phyloP scores from a whole-genome alignment of 768 basidiomycete species.

The Chalciporus sphaerocephalus region DNA sequence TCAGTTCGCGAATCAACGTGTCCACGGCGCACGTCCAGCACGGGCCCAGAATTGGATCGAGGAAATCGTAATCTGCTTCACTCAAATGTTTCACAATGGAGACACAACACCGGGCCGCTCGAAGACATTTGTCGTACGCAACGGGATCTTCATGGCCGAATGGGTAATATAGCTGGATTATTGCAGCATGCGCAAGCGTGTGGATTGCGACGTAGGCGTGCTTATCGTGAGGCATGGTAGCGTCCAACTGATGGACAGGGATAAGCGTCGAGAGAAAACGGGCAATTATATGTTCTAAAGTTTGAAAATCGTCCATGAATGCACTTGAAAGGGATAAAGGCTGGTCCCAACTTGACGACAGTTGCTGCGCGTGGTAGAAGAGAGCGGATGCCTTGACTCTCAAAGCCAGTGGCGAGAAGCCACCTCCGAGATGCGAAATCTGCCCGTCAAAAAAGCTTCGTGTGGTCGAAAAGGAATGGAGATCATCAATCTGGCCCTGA shows the following conservation, averaged over 20 bases:
- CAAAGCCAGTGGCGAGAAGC: conserved; percentile 60
- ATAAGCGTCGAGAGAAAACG: conserved; percentile 62
- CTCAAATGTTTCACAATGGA: conserved; percentile 58
- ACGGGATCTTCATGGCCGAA: conserved; percentile 56
- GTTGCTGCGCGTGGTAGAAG: conserved; percentile 60
- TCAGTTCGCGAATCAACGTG: conserved; percentile 62
- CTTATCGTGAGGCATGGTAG: conserved; percentile 52
- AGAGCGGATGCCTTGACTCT: conserved; percentile 76
- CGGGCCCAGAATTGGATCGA: conserved; percentile 74
- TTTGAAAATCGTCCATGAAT: conserved; percentile 54
- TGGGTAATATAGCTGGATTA: conserved; percentile 60
- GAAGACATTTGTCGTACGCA: conserved; percentile 63
- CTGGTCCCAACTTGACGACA: conserved; percentile 58
- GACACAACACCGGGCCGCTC: conserved; percentile 57
- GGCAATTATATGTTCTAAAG: conserved; percentile 59
- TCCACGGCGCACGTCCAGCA: conserved; percentile 72
- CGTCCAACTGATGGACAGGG: conserved; percentile 60
- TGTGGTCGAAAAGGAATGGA: conserved; percentile 53
- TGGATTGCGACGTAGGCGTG: conserved; percentile 57
- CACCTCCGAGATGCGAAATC: conserved; percentile 42
- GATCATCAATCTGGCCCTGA: conserved; percentile 56
- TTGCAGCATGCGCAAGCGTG: conserved; percentile 61
- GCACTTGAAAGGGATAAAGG: conserved; percentile 43
- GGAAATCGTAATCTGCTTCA: conserved; percentile 61
- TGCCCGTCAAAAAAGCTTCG: conserved; percentile 60